Base-by-base conservation (phyloP, 768 basidiomycete species). In the Boletus rubescentipes region DNA sequence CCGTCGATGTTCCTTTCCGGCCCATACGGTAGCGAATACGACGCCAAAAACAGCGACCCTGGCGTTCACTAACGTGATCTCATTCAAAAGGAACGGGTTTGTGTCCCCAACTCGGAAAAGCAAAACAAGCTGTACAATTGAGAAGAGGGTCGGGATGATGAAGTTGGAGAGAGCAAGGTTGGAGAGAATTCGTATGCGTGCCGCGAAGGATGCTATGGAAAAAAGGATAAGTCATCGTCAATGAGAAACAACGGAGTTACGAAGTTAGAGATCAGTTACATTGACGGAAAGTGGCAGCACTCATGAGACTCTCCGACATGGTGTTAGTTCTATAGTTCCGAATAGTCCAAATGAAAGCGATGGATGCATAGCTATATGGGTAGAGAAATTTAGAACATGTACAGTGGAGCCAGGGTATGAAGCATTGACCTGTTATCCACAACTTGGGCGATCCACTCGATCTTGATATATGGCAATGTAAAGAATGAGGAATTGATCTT, bases 381-480 rank as follows among this genome's bases (percentile, higher is more conserved):
- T 26, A 26, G 26, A 26, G 26, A 26, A 14, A 11, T 9, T 34
- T 35, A 30, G 11, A 36, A 16, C 1, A 12, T 15, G 16, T 31
- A 15, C n/a, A n/a, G 9, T 10, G 30, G 31, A 9, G 8, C 37
- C 20, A 41, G 7, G 7, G 18, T 2, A 1, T 36, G n/a, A 10
- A 4, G n/a, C 2, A 51, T 49, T 39, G 5, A 70, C 65, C 46
- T 42, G 26, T 72, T 70, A 43, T 71, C 69, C 30, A 63, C 54
- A 2, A 67, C 34, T 51, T 70, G 68, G 1, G 62, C 42, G 4
- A 53, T 53, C 66, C 69, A 70, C 23, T 67, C 71, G n/a, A 68
- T 62, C 46, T 64, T 72, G 21, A 71, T 9, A 49, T 61, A 68
- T 11, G 67, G 71, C 4, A 59, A 49, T 10, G 56, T 9, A 11